Evolutionary conservation across 176 grass and related monocot species (phyloP).

Genomic region (Oryza meridionalis): DNA sequence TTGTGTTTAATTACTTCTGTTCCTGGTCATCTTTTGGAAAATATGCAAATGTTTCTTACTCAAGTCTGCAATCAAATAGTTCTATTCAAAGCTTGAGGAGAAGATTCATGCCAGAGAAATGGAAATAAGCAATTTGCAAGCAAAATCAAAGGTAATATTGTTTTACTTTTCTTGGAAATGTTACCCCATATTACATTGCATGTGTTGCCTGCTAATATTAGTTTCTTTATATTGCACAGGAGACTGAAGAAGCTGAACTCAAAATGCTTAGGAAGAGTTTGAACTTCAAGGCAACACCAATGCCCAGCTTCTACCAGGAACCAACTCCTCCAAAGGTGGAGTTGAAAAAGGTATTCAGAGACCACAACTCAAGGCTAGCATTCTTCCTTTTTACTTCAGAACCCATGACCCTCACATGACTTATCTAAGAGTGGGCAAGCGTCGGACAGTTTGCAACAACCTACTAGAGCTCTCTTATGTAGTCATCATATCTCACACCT

Average conservation of each 20-base stretch:
- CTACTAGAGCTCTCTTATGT: not conserved
- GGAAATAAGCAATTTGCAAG: conserved; percentile 65
- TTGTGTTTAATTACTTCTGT: conserved; percentile 3
- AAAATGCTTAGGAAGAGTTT: conserved; percentile 68
- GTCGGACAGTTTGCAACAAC: not conserved
- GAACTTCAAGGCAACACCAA: conserved; percentile 69
- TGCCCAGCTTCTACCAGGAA: conserved; percentile 71
- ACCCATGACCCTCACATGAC: not conserved
- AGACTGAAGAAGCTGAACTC: conserved; percentile 73
- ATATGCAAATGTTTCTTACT: conserved; percentile 29
- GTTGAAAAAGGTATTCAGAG: conserved; percentile 56
- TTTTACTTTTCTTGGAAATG: conserved; percentile 1
- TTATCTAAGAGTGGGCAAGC: not conserved
- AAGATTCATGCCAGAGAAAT: conserved; percentile 67
- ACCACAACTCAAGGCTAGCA: not conserved
- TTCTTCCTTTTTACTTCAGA: conserved; percentile 7
- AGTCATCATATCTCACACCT: not conserved
- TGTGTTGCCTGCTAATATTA: conserved; percentile 23
- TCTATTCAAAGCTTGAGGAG: conserved; percentile 72
- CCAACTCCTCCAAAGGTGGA: conserved; percentile 59
- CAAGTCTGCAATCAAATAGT: conserved; percentile 43
- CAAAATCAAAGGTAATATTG: conserved; percentile 55
- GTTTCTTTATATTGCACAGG: conserved; percentile 44
- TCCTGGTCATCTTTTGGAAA: conserved; percentile 14
- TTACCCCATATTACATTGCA: not conserved